Conservation (phyloP, 345 rosid genomes). For the Eucalyptus marginata region DNA sequence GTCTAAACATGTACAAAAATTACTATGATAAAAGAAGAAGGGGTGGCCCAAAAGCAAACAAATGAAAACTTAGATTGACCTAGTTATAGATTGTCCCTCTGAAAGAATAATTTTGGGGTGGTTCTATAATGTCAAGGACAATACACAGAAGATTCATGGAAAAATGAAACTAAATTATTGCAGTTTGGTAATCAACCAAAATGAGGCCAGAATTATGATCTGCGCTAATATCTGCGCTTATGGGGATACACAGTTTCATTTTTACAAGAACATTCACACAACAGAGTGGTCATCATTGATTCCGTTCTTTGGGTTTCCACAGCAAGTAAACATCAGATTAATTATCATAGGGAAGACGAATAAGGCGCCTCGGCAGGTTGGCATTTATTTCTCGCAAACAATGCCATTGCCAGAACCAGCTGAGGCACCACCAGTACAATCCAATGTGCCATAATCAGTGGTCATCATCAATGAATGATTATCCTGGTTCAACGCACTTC, state of each 20-base stretch:
- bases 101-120: background rate
- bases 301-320: background rate
- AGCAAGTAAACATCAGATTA: background rate
- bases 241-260: background rate
- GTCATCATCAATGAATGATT: background rate
- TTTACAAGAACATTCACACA: background rate
- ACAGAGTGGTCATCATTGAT: background rate
- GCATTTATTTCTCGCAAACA: slow-evolving; percentile 7
- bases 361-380: background rate
- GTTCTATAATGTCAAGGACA: background rate
- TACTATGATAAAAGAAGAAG: background rate
- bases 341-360: background rate
- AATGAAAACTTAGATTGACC: background rate
- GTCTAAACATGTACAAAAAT: background rate
- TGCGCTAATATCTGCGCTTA: background rate
- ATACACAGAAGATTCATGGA: background rate
- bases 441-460: background rate
- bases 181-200: background rate
- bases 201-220: background rate
- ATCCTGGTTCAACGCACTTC: background rate
- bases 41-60: background rate
- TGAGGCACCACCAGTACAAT: slow-evolving; percentile 4
- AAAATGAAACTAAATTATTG: background rate
- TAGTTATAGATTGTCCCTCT: background rate
- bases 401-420: slow-evolving; percentile 2